Evolutionary conservation across 768 basidiomycete genomes (phyloP).

Genomic region (Suillus placidus): DNA sequence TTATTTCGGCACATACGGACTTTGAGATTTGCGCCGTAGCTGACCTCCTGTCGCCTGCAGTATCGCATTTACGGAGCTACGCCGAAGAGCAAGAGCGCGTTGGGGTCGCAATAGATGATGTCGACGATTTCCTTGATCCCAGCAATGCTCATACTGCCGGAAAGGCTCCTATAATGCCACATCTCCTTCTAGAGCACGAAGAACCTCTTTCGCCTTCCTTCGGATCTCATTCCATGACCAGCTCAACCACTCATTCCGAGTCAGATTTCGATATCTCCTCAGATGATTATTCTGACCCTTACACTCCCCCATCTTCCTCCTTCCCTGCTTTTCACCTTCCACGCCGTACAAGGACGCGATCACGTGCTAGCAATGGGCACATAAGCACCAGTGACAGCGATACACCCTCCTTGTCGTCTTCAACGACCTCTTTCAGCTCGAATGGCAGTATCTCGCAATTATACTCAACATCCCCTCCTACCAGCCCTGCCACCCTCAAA

Average conservation of each 20-base stretch:
- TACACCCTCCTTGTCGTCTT: constrained; percentile 52
- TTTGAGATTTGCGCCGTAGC: constrained; percentile 53
- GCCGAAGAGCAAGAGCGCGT: constrained; percentile 30
- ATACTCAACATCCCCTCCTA: constrained; percentile 33
- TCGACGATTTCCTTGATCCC: constrained; percentile 34
- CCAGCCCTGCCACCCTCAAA: constrained; percentile 34
- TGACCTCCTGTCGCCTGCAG: constrained; percentile 45
- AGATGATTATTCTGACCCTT: constrained; percentile 31
- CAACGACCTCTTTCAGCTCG: constrained; percentile 41
- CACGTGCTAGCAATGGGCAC: constrained; percentile 29
- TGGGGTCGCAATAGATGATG: constrained; percentile 30
- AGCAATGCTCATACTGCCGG: constrained; percentile 16
- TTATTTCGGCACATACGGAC: constrained; percentile 51
- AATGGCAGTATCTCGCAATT: constrained; percentile 32
- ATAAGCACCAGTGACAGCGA: constrained; percentile 43
- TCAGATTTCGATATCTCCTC: constrained; percentile 36
- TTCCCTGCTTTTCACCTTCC: constrained; percentile 37
- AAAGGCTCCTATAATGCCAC: constrained; percentile 17
- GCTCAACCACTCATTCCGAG: constrained; percentile 31
- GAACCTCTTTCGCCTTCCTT: constrained; percentile 33
- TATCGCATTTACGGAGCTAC: constrained; percentile 25
- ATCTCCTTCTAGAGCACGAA: constrained; percentile 36
- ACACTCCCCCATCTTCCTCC: constrained; percentile 21
- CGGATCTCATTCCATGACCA: constrained; percentile 19
- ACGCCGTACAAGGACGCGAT: constrained; percentile 31